Conservation (phyloP, 345 rosid species). For the Melastoma malabathricum region DNA sequence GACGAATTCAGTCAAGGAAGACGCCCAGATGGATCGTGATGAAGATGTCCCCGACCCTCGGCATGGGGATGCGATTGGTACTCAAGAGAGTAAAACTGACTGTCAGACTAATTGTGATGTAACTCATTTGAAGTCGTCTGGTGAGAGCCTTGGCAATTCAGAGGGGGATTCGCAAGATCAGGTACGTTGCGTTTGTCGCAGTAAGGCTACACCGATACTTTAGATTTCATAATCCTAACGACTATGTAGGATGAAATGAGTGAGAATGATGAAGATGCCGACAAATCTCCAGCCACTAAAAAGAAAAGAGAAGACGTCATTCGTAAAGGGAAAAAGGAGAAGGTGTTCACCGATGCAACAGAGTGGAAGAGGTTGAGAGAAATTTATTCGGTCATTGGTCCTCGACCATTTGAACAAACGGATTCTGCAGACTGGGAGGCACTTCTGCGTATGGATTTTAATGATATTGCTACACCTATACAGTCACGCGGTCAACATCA, state of each 20-base stretch:
- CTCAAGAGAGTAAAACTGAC: not conserved
- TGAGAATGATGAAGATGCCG: slow-evolving; percentile 1
- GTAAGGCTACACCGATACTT: too few relatives aligned
- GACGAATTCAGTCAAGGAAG: not conserved
- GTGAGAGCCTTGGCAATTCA: too few relatives aligned
- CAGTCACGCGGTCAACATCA: slow-evolving; percentile 37
- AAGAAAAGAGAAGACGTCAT: not conserved
- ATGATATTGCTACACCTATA: slow-evolving; percentile 21
- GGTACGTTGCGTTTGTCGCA: too few relatives aligned
- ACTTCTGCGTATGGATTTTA: slow-evolving; percentile 20
- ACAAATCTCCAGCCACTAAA: slow-evolving; percentile 7
- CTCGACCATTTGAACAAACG: slow-evolving; percentile 16
- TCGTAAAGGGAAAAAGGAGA: slow-evolving; percentile 5
- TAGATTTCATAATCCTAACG: not conserved
- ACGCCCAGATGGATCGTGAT: not conserved
- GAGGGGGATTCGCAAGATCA: too few relatives aligned
- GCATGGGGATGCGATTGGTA: not conserved
- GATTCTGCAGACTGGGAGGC: slow-evolving; percentile 59
- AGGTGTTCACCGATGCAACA: not conserved
- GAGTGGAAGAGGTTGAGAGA: slow-evolving; percentile 39
- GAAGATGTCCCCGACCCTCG: not conserved
- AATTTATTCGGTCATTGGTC: slow-evolving; percentile 16
- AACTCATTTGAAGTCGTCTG: too few relatives aligned
- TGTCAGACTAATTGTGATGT: too few relatives aligned
- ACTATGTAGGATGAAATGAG: not conserved